phyloP scores from a whole-genome alignment of 805 yeast genomes.

The Starmerella gropengiesseri region DNA sequence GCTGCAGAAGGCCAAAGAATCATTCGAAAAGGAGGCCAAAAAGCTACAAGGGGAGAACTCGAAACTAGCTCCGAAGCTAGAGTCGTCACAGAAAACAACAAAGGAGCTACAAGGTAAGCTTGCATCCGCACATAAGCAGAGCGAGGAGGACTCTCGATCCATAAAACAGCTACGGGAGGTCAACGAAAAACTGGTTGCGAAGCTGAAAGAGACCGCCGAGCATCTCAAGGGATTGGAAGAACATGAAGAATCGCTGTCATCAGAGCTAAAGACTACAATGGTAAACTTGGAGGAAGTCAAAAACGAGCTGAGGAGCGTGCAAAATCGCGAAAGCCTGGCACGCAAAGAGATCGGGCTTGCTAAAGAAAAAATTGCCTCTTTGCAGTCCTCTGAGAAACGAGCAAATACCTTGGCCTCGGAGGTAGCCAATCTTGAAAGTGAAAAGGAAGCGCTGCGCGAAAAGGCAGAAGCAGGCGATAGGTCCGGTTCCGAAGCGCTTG shows the following conservation, averaged over 20 bases:
- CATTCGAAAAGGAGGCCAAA: conserved; percentile 18
- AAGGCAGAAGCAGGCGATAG: background rate
- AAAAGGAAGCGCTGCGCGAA: background rate
- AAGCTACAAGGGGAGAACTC: conserved; percentile 14
- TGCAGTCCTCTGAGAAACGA: background rate
- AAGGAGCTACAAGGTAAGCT: conserved; percentile 23
- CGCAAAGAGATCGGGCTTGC: conserved; percentile 11
- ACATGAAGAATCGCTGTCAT: conserved; percentile 18
- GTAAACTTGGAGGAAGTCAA: conserved; percentile 5
- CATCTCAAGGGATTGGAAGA: conserved; percentile 19
- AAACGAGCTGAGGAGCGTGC: conserved; percentile 8
- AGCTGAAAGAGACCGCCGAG: conserved; percentile 29
- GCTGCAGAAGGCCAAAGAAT: conserved; percentile 47
- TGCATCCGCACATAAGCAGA: conserved; percentile 22
- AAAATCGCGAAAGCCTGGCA: conserved; percentile 10
- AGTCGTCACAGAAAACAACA: conserved; percentile 1
- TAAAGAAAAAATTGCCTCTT: background rate
- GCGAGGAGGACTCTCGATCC: conserved; percentile 25
- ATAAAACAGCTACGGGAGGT: conserved; percentile 26
- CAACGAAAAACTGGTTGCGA: conserved; percentile 37
- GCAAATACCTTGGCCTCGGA: background rate
- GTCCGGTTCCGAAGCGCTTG: background rate
- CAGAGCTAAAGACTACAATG: conserved; percentile 10
- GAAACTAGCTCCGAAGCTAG: conserved; percentile 25
- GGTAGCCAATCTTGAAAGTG: background rate